Evolutionary conservation across 495 filamentous ascomycete genomes (phyloP).

Genomic region (Penicillium malachiteum): DNA sequence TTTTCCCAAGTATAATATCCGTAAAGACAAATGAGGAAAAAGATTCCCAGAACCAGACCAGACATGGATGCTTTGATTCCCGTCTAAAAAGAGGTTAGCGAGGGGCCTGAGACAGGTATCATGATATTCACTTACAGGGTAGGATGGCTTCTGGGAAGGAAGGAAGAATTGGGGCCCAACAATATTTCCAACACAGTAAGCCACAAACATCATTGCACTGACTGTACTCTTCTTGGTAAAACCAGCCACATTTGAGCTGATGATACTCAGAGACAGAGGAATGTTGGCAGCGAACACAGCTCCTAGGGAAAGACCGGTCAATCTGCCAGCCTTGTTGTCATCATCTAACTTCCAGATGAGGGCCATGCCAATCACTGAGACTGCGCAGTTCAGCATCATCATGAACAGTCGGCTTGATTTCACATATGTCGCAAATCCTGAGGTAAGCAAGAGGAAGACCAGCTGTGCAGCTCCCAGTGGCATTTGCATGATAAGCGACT

Average conservation of each 20-base stretch:
- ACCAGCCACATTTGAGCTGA: slow-evolving; percentile 60
- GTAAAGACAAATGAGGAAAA: slow-evolving; percentile 26
- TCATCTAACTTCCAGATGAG: slow-evolving; percentile 57
- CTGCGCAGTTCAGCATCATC: slow-evolving; percentile 32
- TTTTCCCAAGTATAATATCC: slow-evolving; percentile 27
- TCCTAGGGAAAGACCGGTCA: slow-evolving; percentile 56
- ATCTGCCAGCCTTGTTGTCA: slow-evolving; percentile 46
- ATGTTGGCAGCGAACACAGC: slow-evolving; percentile 53
- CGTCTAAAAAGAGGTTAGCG: slow-evolving; percentile 14
- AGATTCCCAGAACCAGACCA: slow-evolving; percentile 25
- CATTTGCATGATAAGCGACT: slow-evolving; percentile 38
- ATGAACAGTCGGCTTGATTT: slow-evolving; percentile 27
- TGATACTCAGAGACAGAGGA: slow-evolving; percentile 54
- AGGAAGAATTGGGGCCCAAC: slow-evolving; percentile 39
- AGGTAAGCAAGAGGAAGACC: slow-evolving; percentile 34
- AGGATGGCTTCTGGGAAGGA: slow-evolving; percentile 32
- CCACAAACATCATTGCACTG: slow-evolving; percentile 37
- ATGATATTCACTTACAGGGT: slow-evolving; percentile 23
- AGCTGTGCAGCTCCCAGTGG: slow-evolving; percentile 38
- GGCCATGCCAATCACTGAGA: slow-evolving; percentile 53
- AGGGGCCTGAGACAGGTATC: not conserved
- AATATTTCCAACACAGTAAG: slow-evolving; percentile 41
- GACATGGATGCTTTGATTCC: slow-evolving; percentile 32
- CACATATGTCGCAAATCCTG: slow-evolving; percentile 30
- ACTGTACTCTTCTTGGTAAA: slow-evolving; percentile 62